Percentiles rank a stretch among this genome's conserved stretches.
Conservation (phyloP, 164 flowering plant species). For the Aristolochia fimbriata region DNA sequence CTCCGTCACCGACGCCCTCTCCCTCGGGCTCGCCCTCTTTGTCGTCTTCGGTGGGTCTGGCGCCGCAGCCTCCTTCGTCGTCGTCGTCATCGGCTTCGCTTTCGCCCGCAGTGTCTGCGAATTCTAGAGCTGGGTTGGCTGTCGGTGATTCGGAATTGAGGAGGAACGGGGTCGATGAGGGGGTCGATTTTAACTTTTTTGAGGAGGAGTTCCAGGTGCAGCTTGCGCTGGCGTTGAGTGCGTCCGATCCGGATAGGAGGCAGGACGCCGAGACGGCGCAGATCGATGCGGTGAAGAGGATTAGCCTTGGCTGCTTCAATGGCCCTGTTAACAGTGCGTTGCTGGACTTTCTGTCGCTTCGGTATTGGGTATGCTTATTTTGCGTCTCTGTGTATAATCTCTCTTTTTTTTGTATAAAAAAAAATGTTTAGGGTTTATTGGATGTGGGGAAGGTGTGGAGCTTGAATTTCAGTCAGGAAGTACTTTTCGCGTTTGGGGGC, state of each 20-base stretch:
- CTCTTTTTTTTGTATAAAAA: too few species aligned
- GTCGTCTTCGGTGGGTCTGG: constrained; percentile 3
- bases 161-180: constrained; percentile 3
- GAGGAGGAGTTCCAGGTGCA: constrained; percentile 98
- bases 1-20: constrained; percentile 10
- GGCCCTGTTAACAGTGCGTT: constrained; percentile 24
- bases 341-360: constrained; percentile 61
- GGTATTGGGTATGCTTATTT: constrained; percentile 62
- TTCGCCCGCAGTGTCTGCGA: constrained; percentile 5
- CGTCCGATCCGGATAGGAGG: constrained; percentile 55
- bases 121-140: neutral
- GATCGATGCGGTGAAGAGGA: constrained; percentile 87
- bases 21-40: constrained; percentile 16
- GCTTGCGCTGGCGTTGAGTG: constrained; percentile 93
- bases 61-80: constrained; percentile 11
- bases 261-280: constrained; percentile 70
- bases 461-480: neutral
- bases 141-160: constrained; percentile 1
- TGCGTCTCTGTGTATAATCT: too few species aligned
- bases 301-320: constrained; percentile 53
- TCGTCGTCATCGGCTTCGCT: constrained; percentile 11
- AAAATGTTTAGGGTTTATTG: neutral
- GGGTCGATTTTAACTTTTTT: constrained; percentile 46
- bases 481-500: neutral
- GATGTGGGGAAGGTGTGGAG: neutral